These are phyloP conservation scores for Stachybotrys chlorohalonatus DNA, from an alignment of 2,329 filamentous ascomycete genomes.

Conservation along the genomic window DNA sequence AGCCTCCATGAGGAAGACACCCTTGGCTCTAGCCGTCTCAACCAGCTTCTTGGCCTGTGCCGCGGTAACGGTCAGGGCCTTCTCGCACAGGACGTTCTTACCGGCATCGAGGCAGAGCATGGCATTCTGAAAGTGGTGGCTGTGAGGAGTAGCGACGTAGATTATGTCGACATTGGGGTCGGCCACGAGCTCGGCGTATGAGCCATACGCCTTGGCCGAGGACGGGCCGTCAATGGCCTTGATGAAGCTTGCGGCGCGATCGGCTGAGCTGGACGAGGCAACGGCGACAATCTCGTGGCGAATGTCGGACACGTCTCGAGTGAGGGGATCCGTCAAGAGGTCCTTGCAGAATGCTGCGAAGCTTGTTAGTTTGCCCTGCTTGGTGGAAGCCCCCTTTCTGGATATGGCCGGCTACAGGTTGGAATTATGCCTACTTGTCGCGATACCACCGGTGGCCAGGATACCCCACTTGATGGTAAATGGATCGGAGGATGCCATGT, in stretches of 20 bases:
- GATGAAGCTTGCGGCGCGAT: slow-evolving; percentile 65
- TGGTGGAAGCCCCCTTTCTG: too few relatives aligned
- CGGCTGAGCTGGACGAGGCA: slow-evolving; percentile 65
- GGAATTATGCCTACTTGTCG: slow-evolving; percentile 38
- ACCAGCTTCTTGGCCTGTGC: slow-evolving; percentile 65
- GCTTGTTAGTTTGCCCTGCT: not conserved
- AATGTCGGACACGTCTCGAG: slow-evolving; percentile 62
- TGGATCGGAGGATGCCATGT: slow-evolving; percentile 20
- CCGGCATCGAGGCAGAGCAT: slow-evolving; percentile 76
- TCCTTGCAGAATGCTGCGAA: slow-evolving; percentile 60
- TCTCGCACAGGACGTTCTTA: slow-evolving; percentile 87
- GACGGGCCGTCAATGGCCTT: slow-evolving; percentile 59
- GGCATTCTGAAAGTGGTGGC: slow-evolving; percentile 85
- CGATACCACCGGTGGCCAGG: slow-evolving; percentile 54
- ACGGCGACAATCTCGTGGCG: slow-evolving; percentile 71
- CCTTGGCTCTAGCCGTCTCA: slow-evolving; percentile 63
- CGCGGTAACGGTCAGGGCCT: slow-evolving; percentile 79
- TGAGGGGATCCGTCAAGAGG: slow-evolving; percentile 62
- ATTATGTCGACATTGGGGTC: slow-evolving; percentile 76
- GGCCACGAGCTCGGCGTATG: slow-evolving; percentile 71
- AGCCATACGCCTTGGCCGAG: slow-evolving; percentile 64
- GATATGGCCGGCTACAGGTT: not conserved
- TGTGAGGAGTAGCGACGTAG: slow-evolving; percentile 86
- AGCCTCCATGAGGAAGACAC: slow-evolving; percentile 73
- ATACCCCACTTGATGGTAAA: slow-evolving; percentile 50